phyloP scores from a whole-genome alignment of 75 land plant species.

The Azolla pinnata region DNA sequence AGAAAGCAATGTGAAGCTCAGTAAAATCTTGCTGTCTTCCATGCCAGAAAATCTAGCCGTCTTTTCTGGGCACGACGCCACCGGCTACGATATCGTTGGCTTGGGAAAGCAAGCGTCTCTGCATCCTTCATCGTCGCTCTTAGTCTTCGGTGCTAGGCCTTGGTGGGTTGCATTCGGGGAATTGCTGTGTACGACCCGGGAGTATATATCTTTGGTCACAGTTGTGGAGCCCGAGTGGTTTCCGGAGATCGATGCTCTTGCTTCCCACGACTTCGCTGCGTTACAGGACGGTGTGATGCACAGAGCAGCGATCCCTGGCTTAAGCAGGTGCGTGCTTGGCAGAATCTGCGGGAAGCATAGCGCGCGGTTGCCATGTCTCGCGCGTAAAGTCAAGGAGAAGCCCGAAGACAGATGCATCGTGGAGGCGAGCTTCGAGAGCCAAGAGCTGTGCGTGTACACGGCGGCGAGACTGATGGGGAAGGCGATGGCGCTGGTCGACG shows the following conservation, averaged over 20 bases:
- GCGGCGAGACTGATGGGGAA: conserved; percentile 25
- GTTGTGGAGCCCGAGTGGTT: conserved; percentile 42
- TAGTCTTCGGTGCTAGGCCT: conserved; percentile 44
- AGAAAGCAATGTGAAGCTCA: conserved; percentile 26
- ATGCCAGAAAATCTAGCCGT: conserved; percentile 59
- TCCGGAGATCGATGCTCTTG: conserved; percentile 23
- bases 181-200: conserved; percentile 37
- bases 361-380: conserved; percentile 22
- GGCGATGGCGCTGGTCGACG: conserved; percentile 21
- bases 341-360: conserved; percentile 57
- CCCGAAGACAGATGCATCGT: conserved; percentile 34
- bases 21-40: conserved; percentile 45
- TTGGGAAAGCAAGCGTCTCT: conserved; percentile 47
- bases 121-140: conserved; percentile 68
- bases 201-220: conserved; percentile 64
- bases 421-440: conserved; percentile 37
- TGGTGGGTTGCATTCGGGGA: conserved; percentile 68
- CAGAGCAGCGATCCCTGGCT: conserved; percentile 24
- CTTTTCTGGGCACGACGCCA: conserved; percentile 55
- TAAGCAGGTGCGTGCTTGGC: conserved; percentile 32
- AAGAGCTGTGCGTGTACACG: conserved; percentile 41
- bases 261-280: conserved; percentile 30
- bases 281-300: conserved; percentile 35
- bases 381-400: conserved; percentile 15
- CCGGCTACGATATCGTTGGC: conserved; percentile 63